Evolutionary conservation across 768 basidiomycete genomes (phyloP).

Genomic region (Suillus placidus): DNA sequence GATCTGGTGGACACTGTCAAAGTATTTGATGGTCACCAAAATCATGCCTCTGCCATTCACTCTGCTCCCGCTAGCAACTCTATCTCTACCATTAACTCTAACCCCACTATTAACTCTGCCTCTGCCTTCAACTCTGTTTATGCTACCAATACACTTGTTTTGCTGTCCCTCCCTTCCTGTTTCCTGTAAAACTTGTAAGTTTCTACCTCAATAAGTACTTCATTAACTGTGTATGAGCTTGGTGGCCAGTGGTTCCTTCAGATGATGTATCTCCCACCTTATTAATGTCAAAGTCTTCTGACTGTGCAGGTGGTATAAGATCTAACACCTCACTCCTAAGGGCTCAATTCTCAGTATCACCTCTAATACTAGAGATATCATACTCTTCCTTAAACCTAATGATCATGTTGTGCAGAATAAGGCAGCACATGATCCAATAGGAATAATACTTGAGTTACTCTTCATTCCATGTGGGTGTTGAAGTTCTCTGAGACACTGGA

Average conservation of each 20-base stretch:
- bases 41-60: too few relatives aligned
- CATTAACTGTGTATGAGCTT: not conserved
- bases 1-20: not conserved
- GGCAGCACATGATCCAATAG: conserved; percentile 8
- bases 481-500: not conserved
- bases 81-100: conserved; percentile 29
- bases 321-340: not conserved
- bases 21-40: too few relatives aligned
- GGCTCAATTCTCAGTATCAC: not conserved
- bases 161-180: not conserved
- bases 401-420: conserved; percentile 13
- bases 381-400: not conserved
- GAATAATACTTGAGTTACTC: not conserved
- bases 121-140: not conserved
- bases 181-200: not conserved
- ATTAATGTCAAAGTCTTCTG: not conserved
- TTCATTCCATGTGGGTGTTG: not conserved
- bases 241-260: not conserved
- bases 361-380: not conserved
- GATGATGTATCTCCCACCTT: not conserved
- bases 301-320: not conserved
- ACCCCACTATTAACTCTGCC: not conserved
- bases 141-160: not conserved
- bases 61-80: too few relatives aligned
- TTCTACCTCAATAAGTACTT: not conserved